Base-by-base conservation (phyloP, 805 yeast genomes). In the Yarrowia osloensis region DNA sequence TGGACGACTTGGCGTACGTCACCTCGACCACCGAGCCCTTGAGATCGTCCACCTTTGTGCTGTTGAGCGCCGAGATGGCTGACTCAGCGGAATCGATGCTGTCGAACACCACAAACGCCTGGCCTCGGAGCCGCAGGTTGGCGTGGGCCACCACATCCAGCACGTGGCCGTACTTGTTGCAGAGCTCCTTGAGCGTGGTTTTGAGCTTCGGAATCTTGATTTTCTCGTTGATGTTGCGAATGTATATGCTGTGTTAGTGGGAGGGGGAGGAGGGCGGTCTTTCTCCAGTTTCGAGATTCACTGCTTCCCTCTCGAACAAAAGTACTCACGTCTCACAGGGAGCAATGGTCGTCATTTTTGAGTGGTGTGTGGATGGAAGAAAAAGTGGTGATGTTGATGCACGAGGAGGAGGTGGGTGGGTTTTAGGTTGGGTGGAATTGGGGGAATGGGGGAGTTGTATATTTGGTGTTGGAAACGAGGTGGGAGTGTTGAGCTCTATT, bases 221-320 rank as follows among this genome's bases (percentile, higher is more conserved):
- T 68, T 85, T 85, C 72, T 91, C 96, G 73, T 90, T 88, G 69
- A 91, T 76, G 71, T 90, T 90, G 71, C 89, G 82, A 42, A 91
- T 74, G 74, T 91, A 91, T n/a, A 88, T 42, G 1, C 63, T 57
- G 63, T 1, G 63, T 57, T 39, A 57, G 63, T 22, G 9, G 33
- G n/a, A 8, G 22, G 2, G 9, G 12, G n/a, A 12, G 21, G 7
- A 28, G 31, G 31, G 31, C 31, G 3, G 7, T 28, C 9, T 28
- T 4, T 28, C 7, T 28, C 29, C 29, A 28, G 7, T 5, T 28
- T 19, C 21, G 24, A 15, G 17, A n/a, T 24, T 29, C 8, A 4
- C 19, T 24, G 19, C 4, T 22, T 24, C 31, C 6, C 50, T 15
- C 8, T 17, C 7, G 5, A 13, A 2, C 12, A 2, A 3, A 6